Conservation (phyloP, 495 filamentous ascomycete species). For the Penicillium pulvis region DNA sequence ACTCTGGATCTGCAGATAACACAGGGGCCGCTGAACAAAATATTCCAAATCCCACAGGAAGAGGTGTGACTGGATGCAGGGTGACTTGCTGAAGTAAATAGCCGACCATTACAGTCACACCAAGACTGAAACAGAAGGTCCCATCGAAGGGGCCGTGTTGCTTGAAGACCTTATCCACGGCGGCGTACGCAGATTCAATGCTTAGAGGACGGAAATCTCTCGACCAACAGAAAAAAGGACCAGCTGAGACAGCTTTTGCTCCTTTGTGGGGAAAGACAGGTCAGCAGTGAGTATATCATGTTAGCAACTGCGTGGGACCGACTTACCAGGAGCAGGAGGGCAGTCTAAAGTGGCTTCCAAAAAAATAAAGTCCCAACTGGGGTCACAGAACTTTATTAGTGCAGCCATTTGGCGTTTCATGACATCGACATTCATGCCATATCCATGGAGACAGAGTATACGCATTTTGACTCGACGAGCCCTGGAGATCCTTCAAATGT, state of each 20-base stretch:
- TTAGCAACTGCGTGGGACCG: too few relatives aligned
- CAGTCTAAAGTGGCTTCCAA: background rate
- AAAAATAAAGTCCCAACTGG: background rate
- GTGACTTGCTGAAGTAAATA: background rate
- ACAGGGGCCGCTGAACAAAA: background rate
- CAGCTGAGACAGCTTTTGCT: too few relatives aligned
- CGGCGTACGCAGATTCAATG: background rate
- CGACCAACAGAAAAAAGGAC: background rate
- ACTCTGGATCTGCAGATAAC: background rate
- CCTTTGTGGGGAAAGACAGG: too few relatives aligned
- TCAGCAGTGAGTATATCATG: too few relatives aligned
- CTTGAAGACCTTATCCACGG: background rate
- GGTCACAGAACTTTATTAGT: background rate
- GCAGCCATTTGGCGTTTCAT: background rate
- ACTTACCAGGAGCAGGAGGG: slow-evolving; percentile 1
- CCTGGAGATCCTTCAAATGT: background rate
- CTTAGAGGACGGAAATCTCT: background rate
- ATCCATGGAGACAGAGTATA: slow-evolving; percentile 2
- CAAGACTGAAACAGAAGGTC: background rate
- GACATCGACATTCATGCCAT: background rate
- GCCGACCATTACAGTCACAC: background rate
- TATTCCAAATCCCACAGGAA: background rate
- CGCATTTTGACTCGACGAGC: background rate
- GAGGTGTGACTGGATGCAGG: background rate
- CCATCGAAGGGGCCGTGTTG: background rate